Evolutionary conservation across 805 yeast genomes (phyloP).

Genomic region (Saccharomycopsis schoenii): DNA sequence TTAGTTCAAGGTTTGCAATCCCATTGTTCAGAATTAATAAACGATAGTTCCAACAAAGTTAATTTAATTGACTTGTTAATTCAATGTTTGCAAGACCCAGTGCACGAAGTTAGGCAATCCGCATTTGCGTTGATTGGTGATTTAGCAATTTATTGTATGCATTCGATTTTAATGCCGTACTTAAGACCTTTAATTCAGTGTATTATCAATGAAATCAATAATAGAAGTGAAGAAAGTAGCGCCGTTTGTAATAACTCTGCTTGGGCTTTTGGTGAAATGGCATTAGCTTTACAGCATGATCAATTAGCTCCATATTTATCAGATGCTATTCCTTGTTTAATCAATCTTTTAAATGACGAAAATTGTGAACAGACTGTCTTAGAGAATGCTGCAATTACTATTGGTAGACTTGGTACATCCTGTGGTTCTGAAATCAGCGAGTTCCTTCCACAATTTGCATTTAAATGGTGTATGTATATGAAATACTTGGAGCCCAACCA

Average conservation of each 20-base stretch:
- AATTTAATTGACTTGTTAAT: conserved; percentile 52
- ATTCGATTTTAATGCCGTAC: conserved; percentile 36
- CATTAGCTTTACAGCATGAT: conserved; percentile 43
- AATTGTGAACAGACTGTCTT: conserved; percentile 54
- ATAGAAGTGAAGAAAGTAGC: conserved; percentile 37
- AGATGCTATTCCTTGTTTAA: conserved; percentile 45
- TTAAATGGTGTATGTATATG: conserved; percentile 65
- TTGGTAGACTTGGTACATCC: conserved; percentile 73
- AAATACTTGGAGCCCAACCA: conserved; percentile 62
- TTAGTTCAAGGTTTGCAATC: conserved; percentile 78
- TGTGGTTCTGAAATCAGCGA: conserved; percentile 51
- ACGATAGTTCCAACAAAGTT: conserved; percentile 22
- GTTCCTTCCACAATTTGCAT: conserved; percentile 46
- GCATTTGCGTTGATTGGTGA: conserved; percentile 90
- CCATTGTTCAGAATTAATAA: conserved; percentile 48
- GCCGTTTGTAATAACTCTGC: conserved; percentile 82
- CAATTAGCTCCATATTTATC: conserved; percentile 42
- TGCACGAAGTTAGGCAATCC: conserved; percentile 85
- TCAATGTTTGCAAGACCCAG: conserved; percentile 63
- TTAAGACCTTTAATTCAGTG: conserved; percentile 48
- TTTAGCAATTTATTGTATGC: conserved; percentile 52
- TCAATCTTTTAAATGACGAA: conserved; percentile 46
- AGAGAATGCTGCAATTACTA: conserved; percentile 83
- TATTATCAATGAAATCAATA: conserved; percentile 59
- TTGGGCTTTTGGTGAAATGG: conserved; percentile 89